Conservation (phyloP, 2,329 filamentous ascomycete genomes). For the Helminthosporium solani region DNA sequence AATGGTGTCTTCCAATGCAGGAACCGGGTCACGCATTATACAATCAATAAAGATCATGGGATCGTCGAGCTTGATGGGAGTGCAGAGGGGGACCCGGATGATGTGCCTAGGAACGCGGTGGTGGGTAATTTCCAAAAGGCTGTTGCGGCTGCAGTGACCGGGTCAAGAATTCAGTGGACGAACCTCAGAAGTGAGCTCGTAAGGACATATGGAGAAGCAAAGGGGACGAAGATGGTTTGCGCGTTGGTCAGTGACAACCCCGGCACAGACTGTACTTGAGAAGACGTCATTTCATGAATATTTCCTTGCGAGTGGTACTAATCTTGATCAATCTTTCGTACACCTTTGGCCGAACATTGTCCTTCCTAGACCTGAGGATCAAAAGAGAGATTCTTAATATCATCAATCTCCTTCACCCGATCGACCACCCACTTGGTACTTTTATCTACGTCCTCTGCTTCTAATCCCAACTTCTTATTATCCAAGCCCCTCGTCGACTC, state of each 20-base stretch:
- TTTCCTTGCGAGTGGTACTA: too few species aligned
- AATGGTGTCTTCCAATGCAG: constrained; percentile 1
- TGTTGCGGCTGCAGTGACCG: neutral
- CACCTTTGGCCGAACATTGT: too few species aligned
- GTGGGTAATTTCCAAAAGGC: constrained; percentile 4
- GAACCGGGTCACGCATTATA: constrained; percentile 3
- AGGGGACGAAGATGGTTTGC: constrained; percentile 5
- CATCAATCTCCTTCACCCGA: neutral
- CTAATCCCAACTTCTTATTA: constrained; percentile 59
- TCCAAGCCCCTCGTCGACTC: constrained; percentile 41
- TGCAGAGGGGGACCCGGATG: neutral
- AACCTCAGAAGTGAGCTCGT: constrained; percentile 2
- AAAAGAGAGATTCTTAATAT: neutral
- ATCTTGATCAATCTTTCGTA: too few species aligned
- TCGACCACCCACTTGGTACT: constrained; percentile 45
- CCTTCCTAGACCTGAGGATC: neutral
- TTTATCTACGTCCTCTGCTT: constrained; percentile 60
- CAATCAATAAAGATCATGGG: constrained; percentile 7
- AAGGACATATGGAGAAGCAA: constrained; percentile 2
- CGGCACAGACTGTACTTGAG: constrained; percentile 1
- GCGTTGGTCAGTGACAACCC: constrained; percentile 4
- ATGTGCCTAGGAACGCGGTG: constrained; percentile 4
- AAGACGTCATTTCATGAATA: too few species aligned
- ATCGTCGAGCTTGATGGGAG: constrained; percentile 3
- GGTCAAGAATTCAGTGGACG: constrained; percentile 3